Base-by-base conservation (phyloP, 129 eudicot species). In the Lactuca saligna region DNA sequence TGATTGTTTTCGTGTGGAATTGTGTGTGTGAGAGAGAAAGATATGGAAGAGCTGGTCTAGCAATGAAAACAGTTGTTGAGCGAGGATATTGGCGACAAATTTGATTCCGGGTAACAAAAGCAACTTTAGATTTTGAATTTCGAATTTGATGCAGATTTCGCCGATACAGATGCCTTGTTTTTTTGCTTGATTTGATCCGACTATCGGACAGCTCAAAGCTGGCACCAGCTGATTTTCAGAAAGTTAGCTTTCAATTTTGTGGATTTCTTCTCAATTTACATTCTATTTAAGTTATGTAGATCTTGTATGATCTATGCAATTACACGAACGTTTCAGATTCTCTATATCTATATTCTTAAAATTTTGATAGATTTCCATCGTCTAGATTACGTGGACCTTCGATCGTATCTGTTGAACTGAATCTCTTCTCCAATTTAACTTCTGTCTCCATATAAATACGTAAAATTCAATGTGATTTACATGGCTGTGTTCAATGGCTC, bases 81-180 rank as follows among this genome's bases (percentile, higher is more conserved):
- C 90, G 90, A 84, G 79, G 82, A 82, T 82, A 82, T 78, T 76
- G 90, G 78, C 86, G 72, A 68, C 50, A 38, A 68, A 37, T 51
- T n/a, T 15, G 41, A 67, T 35, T 9, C 13, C 65, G 16, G n/a
- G 13, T 17, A 11, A 3, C 32, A 7, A 41, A 16, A 37, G 51
- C 5, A 46, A 41, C 81, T 58, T 61, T 77, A 81, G 92, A 88
- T 83, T 77, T 87, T 59, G 78, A 71, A 79, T 74, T 84, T 84
- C 75, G 78, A 79, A 78, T 62, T 63, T 63, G 37, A 20, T 42
- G 76, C 54, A 17, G 41, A 39, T 35, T 57, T 76, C 66, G 17
- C 54, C 49, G 41, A 49, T 49, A 61, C 68, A 61, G 53, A 49
- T 35, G 38, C 46, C 73, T 67, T 73, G 17, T 8, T 13, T 51